Conservation (phyloP, 306 rosid genomes). For the Begonia masoniana region DNA sequence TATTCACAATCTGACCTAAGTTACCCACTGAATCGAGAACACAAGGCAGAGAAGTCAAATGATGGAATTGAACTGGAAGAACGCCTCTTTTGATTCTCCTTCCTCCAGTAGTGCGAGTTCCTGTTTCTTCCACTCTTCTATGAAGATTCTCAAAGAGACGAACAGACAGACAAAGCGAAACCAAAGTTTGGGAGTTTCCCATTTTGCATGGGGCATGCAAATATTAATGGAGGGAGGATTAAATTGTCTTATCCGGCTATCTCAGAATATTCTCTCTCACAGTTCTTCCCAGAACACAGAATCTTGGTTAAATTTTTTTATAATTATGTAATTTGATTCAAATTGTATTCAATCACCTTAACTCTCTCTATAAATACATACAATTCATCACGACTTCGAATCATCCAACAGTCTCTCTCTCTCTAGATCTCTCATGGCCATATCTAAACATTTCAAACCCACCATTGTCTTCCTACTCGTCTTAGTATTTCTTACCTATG, state of each 20-base stretch:
- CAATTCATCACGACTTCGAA: conserved; percentile 8
- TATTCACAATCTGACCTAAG: no score
- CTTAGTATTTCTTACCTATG: conserved; percentile 11
- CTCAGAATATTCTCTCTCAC: conserved; percentile 8
- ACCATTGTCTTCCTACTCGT: conserved; percentile 19
- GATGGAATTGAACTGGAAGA: background rate
- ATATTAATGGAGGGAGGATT: conserved; percentile 6
- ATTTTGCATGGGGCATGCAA: conserved; percentile 42
- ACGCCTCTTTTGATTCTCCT: background rate
- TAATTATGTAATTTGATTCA: background rate
- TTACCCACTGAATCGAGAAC: no score
- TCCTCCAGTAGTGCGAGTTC: background rate
- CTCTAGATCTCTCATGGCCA: conserved; percentile 26
- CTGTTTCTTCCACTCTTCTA: background rate
- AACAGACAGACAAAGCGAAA: background rate
- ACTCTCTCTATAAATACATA: conserved; percentile 34
- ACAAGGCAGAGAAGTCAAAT: background rate
- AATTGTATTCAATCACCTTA: background rate
- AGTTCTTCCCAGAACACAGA: background rate
- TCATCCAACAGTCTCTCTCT: conserved; percentile 8
- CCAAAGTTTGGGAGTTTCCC: background rate
- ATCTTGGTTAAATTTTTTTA: background rate
- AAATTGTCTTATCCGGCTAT: conserved; percentile 30
- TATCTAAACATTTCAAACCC: conserved; percentile 15
- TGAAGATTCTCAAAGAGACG: background rate